These are phyloP conservation scores for Psilocybe tampanensis DNA, from an alignment of 768 basidiomycete species.

Conservation along the genomic window DNA sequence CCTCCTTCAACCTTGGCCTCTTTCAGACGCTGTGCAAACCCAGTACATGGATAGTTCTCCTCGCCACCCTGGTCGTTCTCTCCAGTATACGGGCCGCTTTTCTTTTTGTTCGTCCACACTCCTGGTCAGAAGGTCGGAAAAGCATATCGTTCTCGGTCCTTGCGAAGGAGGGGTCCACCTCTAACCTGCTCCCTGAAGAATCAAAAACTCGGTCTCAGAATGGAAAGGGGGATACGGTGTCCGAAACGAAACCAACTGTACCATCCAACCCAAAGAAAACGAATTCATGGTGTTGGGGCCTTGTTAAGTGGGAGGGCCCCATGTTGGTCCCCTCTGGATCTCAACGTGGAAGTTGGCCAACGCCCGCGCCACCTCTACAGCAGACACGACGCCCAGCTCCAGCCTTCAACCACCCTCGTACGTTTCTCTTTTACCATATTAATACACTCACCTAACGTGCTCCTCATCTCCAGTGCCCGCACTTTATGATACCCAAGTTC, in stretches of 20 bases:
- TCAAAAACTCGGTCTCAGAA: slow-evolving; percentile 8
- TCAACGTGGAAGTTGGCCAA: slow-evolving; percentile 12
- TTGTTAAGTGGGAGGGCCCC: slow-evolving; percentile 32
- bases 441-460: neutral
- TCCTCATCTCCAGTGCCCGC: slow-evolving; percentile 26
- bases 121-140: slow-evolving; percentile 17
- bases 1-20: slow-evolving; percentile 12
- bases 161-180: slow-evolving; percentile 12
- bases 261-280: slow-evolving; percentile 6
- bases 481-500: slow-evolving; percentile 33
- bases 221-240: slow-evolving; percentile 3
- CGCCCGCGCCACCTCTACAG: slow-evolving; percentile 19
- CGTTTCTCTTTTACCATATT: slow-evolving; percentile 19
- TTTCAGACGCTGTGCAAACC: slow-evolving; percentile 18
- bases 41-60: slow-evolving; percentile 23
- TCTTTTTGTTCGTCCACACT: slow-evolving; percentile 20
- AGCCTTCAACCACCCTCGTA: slow-evolving; percentile 35
- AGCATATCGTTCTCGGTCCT: slow-evolving; percentile 12
- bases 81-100: slow-evolving; percentile 23
- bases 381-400: slow-evolving; percentile 27
- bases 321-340: slow-evolving; percentile 20
- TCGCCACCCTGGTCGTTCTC: slow-evolving; percentile 26
- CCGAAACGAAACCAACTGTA: neutral
- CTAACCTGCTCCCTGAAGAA: slow-evolving; percentile 6
- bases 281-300: slow-evolving; percentile 28